Conservation (phyloP, 495 filamentous ascomycete species). For the Penicillium odoratum region DNA sequence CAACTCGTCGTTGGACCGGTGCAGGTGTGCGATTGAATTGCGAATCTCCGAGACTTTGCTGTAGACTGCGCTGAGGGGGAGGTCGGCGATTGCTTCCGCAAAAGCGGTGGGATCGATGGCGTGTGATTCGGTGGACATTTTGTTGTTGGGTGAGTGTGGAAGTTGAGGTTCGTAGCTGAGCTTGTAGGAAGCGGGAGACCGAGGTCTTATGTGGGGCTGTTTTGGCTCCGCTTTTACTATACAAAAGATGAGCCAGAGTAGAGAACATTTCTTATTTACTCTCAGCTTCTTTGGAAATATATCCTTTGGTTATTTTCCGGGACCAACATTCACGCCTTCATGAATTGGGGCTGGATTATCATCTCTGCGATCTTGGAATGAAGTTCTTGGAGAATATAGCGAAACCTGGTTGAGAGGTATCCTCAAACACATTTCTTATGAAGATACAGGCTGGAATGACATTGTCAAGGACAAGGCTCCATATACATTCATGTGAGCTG, state of each 20-base stretch:
- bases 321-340: too few species aligned
- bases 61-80: slow-evolving; percentile 70
- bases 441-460: neutral
- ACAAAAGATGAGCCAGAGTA: too few species aligned
- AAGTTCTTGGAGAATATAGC: too few species aligned
- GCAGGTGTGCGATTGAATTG: slow-evolving; percentile 80
- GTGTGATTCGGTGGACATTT: slow-evolving; percentile 39
- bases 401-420: too few species aligned
- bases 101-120: slow-evolving; percentile 44
- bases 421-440: too few species aligned
- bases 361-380: too few species aligned
- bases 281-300: too few species aligned
- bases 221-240: too few species aligned
- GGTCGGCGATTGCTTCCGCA: slow-evolving; percentile 69
- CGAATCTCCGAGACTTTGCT: slow-evolving; percentile 78
- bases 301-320: too few species aligned
- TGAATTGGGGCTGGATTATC: too few species aligned
- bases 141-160: neutral
- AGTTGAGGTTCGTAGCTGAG: neutral
- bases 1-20: slow-evolving; percentile 74
- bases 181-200: neutral
- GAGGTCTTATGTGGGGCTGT: neutral
- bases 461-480: neutral
- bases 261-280: too few species aligned
- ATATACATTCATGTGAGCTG: neutral